These are phyloP conservation scores for Mrakia frigida DNA, from an alignment of 768 basidiomycete genomes.

Conservation along the genomic window DNA sequence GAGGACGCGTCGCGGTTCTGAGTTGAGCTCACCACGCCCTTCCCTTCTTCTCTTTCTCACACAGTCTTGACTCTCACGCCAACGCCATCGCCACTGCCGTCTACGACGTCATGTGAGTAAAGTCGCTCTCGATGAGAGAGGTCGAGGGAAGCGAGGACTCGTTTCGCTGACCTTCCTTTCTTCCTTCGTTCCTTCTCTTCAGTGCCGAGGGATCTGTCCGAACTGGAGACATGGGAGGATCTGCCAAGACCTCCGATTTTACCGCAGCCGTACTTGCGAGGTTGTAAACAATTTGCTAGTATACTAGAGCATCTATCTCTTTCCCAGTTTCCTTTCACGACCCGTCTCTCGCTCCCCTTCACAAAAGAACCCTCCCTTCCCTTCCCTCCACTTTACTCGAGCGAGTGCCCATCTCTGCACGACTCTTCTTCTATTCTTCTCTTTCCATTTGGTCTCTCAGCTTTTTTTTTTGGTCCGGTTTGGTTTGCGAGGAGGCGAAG, in stretches of 20 bases:
- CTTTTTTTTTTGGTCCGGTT: too few relatives aligned
- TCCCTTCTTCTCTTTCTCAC: neutral
- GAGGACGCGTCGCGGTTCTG: neutral
- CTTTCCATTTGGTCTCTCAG: too few relatives aligned
- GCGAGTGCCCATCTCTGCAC: too few relatives aligned
- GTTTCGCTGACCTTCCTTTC: slow-evolving; percentile 21
- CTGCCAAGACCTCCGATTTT: slow-evolving; percentile 88
- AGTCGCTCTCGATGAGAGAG: slow-evolving; percentile 31
- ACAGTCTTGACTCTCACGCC: slow-evolving; percentile 81
- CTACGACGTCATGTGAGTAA: slow-evolving; percentile 82
- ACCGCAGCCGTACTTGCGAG: slow-evolving; percentile 86
- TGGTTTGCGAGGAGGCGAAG: too few relatives aligned
- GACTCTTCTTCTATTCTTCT: neutral
- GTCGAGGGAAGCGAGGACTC: neutral
- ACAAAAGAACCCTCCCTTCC: neutral
- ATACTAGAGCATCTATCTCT: neutral
- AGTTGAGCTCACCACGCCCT: neutral
- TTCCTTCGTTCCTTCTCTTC: neutral
- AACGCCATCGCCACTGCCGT: slow-evolving; percentile 89
- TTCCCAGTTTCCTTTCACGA: too few relatives aligned
- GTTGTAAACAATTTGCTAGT: slow-evolving; percentile 47
- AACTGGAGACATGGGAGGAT: slow-evolving; percentile 52
- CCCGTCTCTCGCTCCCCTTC: too few relatives aligned
- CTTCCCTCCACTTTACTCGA: too few relatives aligned
- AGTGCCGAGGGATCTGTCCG: slow-evolving; percentile 17